Base-by-base conservation (phyloP, 495 filamentous ascomycete genomes). In the Podospora tetraspora region DNA sequence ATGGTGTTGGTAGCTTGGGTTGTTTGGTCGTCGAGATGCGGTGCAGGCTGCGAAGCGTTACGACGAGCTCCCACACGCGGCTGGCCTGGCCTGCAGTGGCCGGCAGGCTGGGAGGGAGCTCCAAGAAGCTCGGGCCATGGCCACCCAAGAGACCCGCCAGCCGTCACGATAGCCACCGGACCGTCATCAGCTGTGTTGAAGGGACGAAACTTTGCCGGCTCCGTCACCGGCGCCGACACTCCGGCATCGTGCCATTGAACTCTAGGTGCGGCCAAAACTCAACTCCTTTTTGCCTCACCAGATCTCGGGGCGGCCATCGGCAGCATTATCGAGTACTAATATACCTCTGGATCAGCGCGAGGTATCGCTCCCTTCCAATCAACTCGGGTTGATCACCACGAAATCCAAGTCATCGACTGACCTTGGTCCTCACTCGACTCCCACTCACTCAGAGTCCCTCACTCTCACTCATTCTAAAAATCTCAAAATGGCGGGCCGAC, bases 31-130 rank as follows among this genome's bases (percentile, higher is more conserved):
- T 24, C 25, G 16, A 64, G 62, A 24, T 64, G 29, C 22, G 56
- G 16, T 60, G 68, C 68, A 72, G 71, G 71, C 71, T 70, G 64
- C 70, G 69, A 68, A 68, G 68, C 71, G 67, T 32, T 71, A 71
- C 70, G 70, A 71, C 70, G 63, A 69, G 70, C 70, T 71, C 66
- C 61, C 37, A 66, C 19, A 52, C 65, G 64, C 65, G 65, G 65
- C 65, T 66, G 64, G 29, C 32, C 37, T 43, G 13, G 37, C 0
- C 43, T n/a, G 43, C 43, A n/a, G 43, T 52, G 43, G 43, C 43
- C 43, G 43, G 43, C 57, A 16, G 61, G 58, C 27, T 57, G 69
- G 67, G 58, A 57, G 25, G 58, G 57, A 71, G 66, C 67, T 69
- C 63, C 66, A 13, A 19, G 12, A 70, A 70, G 69, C 69, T 70